phyloP scores from a whole-genome alignment of 345 rosid genomes.

The Anacardium occidentale region DNA sequence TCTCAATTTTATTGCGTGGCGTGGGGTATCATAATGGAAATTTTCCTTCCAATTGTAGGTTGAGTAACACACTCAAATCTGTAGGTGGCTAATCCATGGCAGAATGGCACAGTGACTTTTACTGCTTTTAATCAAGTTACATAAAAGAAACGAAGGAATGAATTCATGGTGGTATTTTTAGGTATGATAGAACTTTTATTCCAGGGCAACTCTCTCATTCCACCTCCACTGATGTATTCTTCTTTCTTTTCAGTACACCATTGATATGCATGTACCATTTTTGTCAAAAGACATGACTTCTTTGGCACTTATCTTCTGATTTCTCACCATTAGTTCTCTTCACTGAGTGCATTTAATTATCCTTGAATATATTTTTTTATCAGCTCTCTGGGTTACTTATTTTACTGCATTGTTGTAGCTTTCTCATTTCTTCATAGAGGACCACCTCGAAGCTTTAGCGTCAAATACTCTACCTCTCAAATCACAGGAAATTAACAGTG shows the following conservation, averaged over 20 bases:
- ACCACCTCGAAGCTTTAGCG: too few species aligned
- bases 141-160: background rate
- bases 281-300: background rate
- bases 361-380: background rate
- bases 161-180: background rate
- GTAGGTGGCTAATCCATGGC: constrained; percentile 30
- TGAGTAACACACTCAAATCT: constrained; percentile 59
- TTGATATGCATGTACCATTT: constrained; percentile 15
- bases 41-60: constrained; percentile 33
- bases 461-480: too few species aligned
- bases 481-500: too few species aligned
- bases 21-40: background rate
- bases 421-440: background rate
- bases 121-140: constrained; percentile 14
- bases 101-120: constrained; percentile 10
- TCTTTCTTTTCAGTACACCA: background rate
- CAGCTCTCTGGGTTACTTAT: background rate
- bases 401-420: background rate
- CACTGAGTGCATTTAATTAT: background rate
- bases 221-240: background rate
- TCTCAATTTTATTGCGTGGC: too few species aligned
- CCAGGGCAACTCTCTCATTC: constrained; percentile 7
- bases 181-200: constrained; percentile 6
- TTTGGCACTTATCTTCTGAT: background rate
- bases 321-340: background rate